phyloP scores from a whole-genome alignment of 2,329 filamentous ascomycete genomes.

The Apiospora hydei region DNA sequence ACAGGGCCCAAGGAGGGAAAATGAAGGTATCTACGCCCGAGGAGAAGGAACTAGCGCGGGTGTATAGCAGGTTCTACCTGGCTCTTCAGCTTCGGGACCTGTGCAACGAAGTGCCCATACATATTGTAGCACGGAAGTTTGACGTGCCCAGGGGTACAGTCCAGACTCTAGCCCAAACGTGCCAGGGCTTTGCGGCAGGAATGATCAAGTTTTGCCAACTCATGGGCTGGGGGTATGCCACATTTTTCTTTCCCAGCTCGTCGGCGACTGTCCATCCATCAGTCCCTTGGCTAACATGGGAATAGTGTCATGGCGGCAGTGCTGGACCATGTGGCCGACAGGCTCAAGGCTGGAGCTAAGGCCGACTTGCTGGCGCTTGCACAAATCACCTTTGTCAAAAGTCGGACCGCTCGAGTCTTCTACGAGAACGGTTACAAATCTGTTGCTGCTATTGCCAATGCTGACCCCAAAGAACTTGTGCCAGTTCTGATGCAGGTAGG shows the following conservation, averaged over 20 bases:
- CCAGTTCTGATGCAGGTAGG: conserved; percentile 75
- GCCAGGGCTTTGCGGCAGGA: conserved; percentile 79
- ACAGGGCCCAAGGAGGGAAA: conserved; percentile 70
- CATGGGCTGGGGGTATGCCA: conserved; percentile 73
- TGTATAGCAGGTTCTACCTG: conserved; percentile 77
- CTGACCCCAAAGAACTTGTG: conserved; percentile 71
- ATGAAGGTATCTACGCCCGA: conserved; percentile 68
- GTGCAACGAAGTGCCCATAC: conserved; percentile 77
- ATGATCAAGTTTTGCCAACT: conserved; percentile 82
- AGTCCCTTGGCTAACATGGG: conserved; percentile 25
- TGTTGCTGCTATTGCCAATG: conserved; percentile 72
- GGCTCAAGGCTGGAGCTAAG: conserved; percentile 74
- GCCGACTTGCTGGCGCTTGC: conserved; percentile 75
- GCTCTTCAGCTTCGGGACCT: conserved; percentile 80
- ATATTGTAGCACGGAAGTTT: conserved; percentile 74
- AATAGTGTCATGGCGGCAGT: conserved; percentile 71
- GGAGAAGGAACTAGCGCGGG: conserved; percentile 66
- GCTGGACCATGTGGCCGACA: conserved; percentile 77
- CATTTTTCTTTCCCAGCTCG: conserved; percentile 16
- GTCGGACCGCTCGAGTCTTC: conserved; percentile 75
- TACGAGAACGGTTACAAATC: conserved; percentile 80
- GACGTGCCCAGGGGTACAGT: conserved; percentile 73
- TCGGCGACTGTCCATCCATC: not conserved
- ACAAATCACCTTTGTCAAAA: conserved; percentile 78
- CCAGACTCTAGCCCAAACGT: conserved; percentile 76